These are phyloP conservation scores for Turnera subulata DNA, from an alignment of 345 rosid genomes.

Conservation along the genomic window DNA sequence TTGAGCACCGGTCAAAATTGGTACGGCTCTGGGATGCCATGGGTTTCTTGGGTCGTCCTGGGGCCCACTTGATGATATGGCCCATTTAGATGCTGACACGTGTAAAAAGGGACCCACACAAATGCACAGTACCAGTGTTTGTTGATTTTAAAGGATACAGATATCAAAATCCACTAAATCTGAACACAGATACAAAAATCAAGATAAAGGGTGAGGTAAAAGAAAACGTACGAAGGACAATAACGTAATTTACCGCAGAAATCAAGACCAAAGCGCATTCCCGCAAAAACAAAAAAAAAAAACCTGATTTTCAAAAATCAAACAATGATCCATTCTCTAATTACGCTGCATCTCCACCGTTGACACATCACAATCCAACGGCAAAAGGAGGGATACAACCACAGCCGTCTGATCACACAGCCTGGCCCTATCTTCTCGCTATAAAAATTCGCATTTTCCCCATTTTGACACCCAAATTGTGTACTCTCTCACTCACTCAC, in stretches of 20 bases:
- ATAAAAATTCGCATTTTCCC: slow-evolving; percentile 11
- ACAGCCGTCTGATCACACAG: slow-evolving; percentile 32
- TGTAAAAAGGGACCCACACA: no score
- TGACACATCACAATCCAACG: slow-evolving; percentile 23
- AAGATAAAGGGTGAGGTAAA: no score
- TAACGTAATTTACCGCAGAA: slow-evolving; percentile 5
- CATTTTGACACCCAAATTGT: no score
- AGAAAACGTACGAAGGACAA: slow-evolving; percentile 5
- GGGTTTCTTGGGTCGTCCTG: no score
- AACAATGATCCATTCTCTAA: neutral
- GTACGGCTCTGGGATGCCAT: no score
- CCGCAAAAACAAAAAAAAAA: slow-evolving; percentile 6
- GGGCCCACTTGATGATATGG: no score
- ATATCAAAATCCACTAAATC: no score
- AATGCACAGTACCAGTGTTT: no score
- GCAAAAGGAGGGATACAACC: slow-evolving; percentile 30
- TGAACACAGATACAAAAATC: no score
- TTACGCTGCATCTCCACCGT: slow-evolving; percentile 14
- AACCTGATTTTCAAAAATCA: slow-evolving; percentile 15
- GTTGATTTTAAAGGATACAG: no score
- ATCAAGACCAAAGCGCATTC: neutral
- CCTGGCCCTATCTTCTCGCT: slow-evolving; percentile 2
- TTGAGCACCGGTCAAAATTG: no score
- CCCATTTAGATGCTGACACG: no score
- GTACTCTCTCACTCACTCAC: neutral